Conservation (phyloP, 2,329 filamentous ascomycete genomes). For the Pezicula neosporulosa region DNA sequence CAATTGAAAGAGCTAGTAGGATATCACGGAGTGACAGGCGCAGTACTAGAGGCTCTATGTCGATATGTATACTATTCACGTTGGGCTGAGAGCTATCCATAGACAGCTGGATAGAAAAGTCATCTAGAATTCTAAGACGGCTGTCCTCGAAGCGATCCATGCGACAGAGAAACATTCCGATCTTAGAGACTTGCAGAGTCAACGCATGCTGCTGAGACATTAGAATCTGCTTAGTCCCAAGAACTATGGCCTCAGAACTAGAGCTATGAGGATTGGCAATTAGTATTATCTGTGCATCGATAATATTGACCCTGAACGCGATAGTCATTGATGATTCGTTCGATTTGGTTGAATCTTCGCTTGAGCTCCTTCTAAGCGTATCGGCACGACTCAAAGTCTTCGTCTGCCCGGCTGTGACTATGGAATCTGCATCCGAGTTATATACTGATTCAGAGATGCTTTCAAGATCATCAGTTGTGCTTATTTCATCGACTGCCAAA, state of each 20-base stretch:
- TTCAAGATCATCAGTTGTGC: conserved; percentile 44
- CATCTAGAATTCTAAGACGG: conserved; percentile 87
- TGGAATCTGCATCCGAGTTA: conserved; percentile 56
- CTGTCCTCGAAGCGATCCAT: conserved; percentile 98
- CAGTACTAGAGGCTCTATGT: conserved; percentile 87
- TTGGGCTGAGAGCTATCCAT: conserved; percentile 68
- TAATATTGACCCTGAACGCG: conserved; percentile 88
- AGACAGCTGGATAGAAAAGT: conserved; percentile 88
- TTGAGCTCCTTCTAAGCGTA: conserved; percentile 18
- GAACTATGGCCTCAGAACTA: conserved; percentile 91
- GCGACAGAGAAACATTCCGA: conserved; percentile 97
- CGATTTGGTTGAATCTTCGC: conserved; percentile 23
- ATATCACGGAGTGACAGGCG: conserved; percentile 92
- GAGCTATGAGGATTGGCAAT: conserved; percentile 90
- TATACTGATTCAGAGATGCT: conserved; percentile 54
- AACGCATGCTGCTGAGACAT: conserved; percentile 91
- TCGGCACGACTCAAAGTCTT: conserved; percentile 1
- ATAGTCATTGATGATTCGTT: conserved; percentile 59
- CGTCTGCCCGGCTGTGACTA: conserved; percentile 20
- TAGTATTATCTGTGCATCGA: conserved; percentile 93
- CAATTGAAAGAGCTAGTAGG: conserved; percentile 85
- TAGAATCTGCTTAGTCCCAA: conserved; percentile 90
- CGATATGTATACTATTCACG: conserved; percentile 76
- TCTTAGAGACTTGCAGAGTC: conserved; percentile 87
- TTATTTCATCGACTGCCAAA: conserved; percentile 59